Conservation (phyloP, 345 rosid species). For the Viola odorata region DNA sequence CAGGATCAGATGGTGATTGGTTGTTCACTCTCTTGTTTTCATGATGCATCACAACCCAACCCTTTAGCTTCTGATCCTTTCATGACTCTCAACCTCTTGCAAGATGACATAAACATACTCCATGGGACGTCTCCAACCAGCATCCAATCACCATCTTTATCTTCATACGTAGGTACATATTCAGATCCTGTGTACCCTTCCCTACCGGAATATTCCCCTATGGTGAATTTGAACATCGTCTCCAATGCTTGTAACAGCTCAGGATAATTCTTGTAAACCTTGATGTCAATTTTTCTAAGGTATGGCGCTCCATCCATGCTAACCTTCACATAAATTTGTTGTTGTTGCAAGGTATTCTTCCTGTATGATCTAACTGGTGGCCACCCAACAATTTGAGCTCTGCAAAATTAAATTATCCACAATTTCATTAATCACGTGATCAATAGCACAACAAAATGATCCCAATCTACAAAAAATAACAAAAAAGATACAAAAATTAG, state of each 20-base stretch:
- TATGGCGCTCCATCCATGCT: constrained; percentile 37
- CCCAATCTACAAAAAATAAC: not conserved
- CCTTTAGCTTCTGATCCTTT: constrained; percentile 78
- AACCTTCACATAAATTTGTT: constrained; percentile 33
- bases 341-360: constrained; percentile 49
- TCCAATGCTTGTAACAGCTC: constrained; percentile 15
- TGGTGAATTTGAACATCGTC: constrained; percentile 16
- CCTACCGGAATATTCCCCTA: constrained; percentile 19
- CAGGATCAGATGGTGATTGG: constrained; percentile 7
- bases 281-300: constrained; percentile 22
- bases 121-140: constrained; percentile 21
- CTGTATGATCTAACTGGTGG: constrained; percentile 83
- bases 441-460: not conserved
- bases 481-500: not conserved
- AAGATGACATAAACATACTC: constrained; percentile 74
- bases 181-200: constrained; percentile 23
- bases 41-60: constrained; percentile 57
- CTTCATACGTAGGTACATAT: constrained; percentile 21
- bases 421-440: not conserved
- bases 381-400: constrained; percentile 85
- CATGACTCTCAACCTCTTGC: constrained; percentile 83
- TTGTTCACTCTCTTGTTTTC: no score
- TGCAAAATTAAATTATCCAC: constrained; percentile 12
- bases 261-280: constrained; percentile 12
- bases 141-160: constrained; percentile 26